phyloP scores from a whole-genome alignment of 345 rosid genomes.

The Leavenworthia alabamica region DNA sequence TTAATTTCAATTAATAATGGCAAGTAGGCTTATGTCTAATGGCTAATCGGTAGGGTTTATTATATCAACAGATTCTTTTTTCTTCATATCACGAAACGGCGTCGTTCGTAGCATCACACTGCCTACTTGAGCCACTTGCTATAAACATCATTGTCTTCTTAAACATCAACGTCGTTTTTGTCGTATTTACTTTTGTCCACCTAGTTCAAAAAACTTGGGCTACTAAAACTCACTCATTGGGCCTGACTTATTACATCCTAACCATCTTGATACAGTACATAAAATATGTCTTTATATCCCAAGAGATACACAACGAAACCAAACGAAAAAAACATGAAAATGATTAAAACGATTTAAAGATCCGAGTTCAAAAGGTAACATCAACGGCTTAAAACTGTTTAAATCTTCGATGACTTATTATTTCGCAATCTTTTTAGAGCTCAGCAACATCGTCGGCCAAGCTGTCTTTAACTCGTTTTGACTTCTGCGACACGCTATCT shows the following conservation, averaged over 20 bases:
- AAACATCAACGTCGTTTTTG: background rate
- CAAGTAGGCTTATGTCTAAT: background rate
- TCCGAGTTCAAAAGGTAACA: background rate
- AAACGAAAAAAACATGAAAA: background rate
- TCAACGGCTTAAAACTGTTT: background rate
- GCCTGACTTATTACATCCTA: background rate
- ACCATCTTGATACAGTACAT: background rate
- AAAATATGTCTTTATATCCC: background rate
- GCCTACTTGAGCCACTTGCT: too few species aligned
- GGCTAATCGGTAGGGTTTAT: background rate
- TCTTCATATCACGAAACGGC: background rate
- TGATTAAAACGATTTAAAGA: background rate
- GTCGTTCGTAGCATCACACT: background rate
- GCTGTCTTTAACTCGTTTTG: constrained; percentile 26
- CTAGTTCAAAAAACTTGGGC: background rate
- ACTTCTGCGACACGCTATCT: constrained; percentile 21
- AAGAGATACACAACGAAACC: background rate
- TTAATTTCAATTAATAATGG: background rate
- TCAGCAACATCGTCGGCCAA: constrained; percentile 26
- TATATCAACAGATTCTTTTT: background rate
- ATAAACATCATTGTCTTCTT: background rate
- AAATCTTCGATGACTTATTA: background rate
- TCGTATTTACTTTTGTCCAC: background rate
- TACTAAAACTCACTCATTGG: background rate
- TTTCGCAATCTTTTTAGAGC: background rate